These are phyloP conservation scores for Stagonosporopsis rhizophila DNA, from an alignment of 2,329 filamentous ascomycete species.

Conservation along the genomic window DNA sequence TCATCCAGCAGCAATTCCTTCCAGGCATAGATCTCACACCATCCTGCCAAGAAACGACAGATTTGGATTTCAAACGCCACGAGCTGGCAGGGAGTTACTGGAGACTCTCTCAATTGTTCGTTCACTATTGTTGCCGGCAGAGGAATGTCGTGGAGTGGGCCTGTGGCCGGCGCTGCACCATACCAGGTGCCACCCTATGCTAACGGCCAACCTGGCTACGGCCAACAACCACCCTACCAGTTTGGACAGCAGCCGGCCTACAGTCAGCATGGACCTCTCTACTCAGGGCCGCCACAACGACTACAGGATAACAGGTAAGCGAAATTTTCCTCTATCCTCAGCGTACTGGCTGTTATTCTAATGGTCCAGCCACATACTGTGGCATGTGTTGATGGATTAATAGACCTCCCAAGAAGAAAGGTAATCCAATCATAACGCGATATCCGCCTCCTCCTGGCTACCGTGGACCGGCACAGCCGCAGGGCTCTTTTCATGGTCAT, in stretches of 20 bases:
- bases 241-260: slow-evolving; percentile 44
- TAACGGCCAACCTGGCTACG: slow-evolving; percentile 32
- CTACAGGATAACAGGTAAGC: slow-evolving; percentile 46
- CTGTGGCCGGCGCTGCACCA: slow-evolving; percentile 40
- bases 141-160: slow-evolving; percentile 48
- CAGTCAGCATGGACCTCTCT: slow-evolving; percentile 36
- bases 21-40: slow-evolving; percentile 9
- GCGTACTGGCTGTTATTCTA: background rate
- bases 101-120: background rate
- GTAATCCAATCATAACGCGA: slow-evolving; percentile 57
- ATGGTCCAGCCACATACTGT: background rate
- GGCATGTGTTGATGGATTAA: slow-evolving; percentile 24
- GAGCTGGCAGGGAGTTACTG: background rate
- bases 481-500: slow-evolving; percentile 36
- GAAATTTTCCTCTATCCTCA: background rate
- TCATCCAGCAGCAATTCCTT: slow-evolving; percentile 25
- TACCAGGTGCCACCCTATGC: slow-evolving; percentile 44
- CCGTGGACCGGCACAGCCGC: slow-evolving; percentile 44
- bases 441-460: slow-evolving; percentile 60
- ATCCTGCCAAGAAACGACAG: background rate
- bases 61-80: background rate
- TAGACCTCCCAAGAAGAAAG: slow-evolving; percentile 53
- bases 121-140: slow-evolving; percentile 9
- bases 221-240: slow-evolving; percentile 38
- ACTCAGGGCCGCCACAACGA: slow-evolving; percentile 32